A percentile compares a stretch with the other conserved stretches of the same genome.
Evolutionary conservation across 2,329 filamentous ascomycete species (phyloP).

Genomic region (Fusarium sp.): DNA sequence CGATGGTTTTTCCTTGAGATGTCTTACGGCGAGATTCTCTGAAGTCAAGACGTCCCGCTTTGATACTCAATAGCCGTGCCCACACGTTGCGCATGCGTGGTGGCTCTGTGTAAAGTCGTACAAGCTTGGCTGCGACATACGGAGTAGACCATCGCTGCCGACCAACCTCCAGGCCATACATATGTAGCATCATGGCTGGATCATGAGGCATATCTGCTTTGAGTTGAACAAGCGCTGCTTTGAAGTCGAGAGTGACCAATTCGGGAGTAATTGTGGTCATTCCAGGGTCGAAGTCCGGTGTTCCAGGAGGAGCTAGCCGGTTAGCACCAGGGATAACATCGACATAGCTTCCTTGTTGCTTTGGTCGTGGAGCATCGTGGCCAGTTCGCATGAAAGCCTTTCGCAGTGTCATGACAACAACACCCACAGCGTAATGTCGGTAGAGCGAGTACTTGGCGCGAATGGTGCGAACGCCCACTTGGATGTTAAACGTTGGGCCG

Average conservation of each 20-base stretch:
- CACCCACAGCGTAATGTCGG: slow-evolving; percentile 88
- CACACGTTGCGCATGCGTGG: slow-evolving; percentile 86
- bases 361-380: slow-evolving; percentile 54
- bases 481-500: slow-evolving; percentile 88
- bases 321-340: slow-evolving; percentile 42
- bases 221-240: slow-evolving; percentile 83
- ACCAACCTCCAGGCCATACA: slow-evolving; percentile 85
- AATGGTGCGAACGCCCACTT: slow-evolving; percentile 82
- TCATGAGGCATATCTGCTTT: slow-evolving; percentile 91
- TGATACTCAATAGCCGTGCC: slow-evolving; percentile 88
- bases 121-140: slow-evolving; percentile 79
- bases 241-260: slow-evolving; percentile 84
- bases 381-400: slow-evolving; percentile 73
- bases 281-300: slow-evolving; percentile 50
- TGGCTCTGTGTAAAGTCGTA: slow-evolving; percentile 88
- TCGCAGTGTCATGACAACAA: slow-evolving; percentile 80
- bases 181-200: slow-evolving; percentile 89
- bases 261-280: slow-evolving; percentile 63
- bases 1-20: slow-evolving; percentile 66
- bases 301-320: slow-evolving; percentile 55
- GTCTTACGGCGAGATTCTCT: slow-evolving; percentile 80
- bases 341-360: slow-evolving; percentile 47
- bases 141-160: slow-evolving; percentile 89
- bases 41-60: slow-evolving; percentile 82
- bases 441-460: slow-evolving; percentile 92